These are phyloP conservation scores for Fusarium devonianum DNA, from an alignment of 2,329 filamentous ascomycete species.

Conservation along the genomic window DNA sequence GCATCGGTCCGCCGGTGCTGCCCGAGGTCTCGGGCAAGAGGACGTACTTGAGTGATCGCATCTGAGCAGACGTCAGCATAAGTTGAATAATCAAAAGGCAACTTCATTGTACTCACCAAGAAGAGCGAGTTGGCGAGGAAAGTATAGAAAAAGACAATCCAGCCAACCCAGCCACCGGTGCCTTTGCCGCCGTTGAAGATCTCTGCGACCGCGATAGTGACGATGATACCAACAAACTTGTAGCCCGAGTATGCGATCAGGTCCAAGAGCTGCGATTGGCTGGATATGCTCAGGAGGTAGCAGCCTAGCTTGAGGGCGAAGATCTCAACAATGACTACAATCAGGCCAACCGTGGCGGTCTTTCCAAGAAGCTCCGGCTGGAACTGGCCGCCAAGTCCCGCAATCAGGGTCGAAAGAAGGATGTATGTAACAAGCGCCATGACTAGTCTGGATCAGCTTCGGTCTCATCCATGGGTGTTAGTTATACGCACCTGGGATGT, in stretches of 20 bases:
- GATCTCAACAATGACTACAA: conserved; percentile 87
- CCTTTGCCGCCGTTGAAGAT: conserved; percentile 79
- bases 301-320: conserved; percentile 89
- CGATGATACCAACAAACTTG: conserved; percentile 97
- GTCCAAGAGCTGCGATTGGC: conserved; percentile 91
- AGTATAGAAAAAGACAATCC: conserved; percentile 88
- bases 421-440: conserved; percentile 99
- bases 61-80: conserved; percentile 57
- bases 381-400: conserved; percentile 88
- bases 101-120: conserved; percentile 81
- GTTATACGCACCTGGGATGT: conserved; percentile 75
- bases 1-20: conserved; percentile 69
- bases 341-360: conserved; percentile 83
- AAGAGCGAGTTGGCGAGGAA: conserved; percentile 96
- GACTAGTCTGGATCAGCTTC: conserved; percentile 54
- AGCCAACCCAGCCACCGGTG: conserved; percentile 87
- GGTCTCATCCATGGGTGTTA: no score
- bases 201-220: conserved; percentile 82
- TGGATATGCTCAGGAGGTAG: conserved; percentile 92
- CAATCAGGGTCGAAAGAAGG: conserved; percentile 87
- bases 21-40: conserved; percentile 82
- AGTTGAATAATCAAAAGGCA: not conserved
- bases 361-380: conserved; percentile 92
- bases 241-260: conserved; percentile 96
- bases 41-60: conserved; percentile 95